Percentiles rank a stretch among this genome's conserved stretches.
Conservation (phyloP, 108 stramenopile species). For the Cyclotella sp. region DNA sequence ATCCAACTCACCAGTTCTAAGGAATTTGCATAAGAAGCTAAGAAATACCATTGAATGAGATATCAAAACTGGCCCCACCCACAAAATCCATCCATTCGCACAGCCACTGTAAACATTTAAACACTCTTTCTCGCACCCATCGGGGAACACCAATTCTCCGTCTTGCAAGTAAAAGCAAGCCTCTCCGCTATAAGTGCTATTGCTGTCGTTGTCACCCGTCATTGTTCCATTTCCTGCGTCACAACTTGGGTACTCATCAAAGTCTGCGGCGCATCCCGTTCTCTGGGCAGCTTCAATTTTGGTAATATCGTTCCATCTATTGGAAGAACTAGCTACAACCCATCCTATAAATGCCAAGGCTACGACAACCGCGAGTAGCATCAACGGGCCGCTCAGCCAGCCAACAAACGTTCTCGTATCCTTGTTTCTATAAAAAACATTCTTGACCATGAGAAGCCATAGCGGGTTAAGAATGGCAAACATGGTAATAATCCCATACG, state of each 20-base stretch:
- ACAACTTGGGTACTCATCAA: constrained; percentile 48
- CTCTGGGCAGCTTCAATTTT: constrained; percentile 43
- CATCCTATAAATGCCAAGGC: constrained; percentile 48
- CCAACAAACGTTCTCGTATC: constrained; percentile 47
- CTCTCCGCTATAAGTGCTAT: constrained; percentile 9
- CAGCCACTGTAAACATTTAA: constrained; percentile 54
- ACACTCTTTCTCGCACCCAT: constrained; percentile 35
- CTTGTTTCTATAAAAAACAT: constrained; percentile 34
- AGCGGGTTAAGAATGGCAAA: constrained; percentile 54
- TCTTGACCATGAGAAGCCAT: constrained; percentile 57
- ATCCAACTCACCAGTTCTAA: constrained; percentile 44
- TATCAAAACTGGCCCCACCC: constrained; percentile 58
- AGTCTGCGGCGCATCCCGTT: constrained; percentile 55
- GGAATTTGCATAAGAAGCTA: constrained; percentile 59
- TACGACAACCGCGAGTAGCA: constrained; percentile 31
- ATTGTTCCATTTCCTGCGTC: constrained; percentile 17
- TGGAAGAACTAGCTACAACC: constrained; percentile 29
- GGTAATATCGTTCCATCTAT: constrained; percentile 56
- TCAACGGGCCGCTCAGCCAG: constrained; percentile 58
- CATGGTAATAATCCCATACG: constrained; percentile 60
- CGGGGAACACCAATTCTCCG: constrained; percentile 23
- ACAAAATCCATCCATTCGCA: constrained; percentile 57
- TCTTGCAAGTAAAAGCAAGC: constrained; percentile 38
- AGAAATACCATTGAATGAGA: constrained; percentile 53
- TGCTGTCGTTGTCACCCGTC: not conserved